Base-by-base conservation (phyloP, 176 grass and related monocot genomes). In the Pontederia paniculata region DNA sequence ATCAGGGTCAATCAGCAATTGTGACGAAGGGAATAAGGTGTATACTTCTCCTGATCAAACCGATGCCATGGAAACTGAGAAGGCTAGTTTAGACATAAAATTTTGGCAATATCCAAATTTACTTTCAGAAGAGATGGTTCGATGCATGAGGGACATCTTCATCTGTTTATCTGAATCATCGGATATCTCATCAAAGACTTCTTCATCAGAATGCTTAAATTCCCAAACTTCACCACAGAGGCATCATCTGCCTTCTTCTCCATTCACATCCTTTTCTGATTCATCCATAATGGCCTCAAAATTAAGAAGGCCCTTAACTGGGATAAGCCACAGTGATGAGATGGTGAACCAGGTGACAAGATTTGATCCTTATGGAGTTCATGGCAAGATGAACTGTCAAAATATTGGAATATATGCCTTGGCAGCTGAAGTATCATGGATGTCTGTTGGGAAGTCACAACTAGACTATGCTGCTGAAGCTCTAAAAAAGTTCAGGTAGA, bases 91-190 rank as follows among this genome's bases (percentile, higher is more conserved):
- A 72, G 80, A 86, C 75, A 74, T 14, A 44, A 88, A 88, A 52
- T 68, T 91, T 21, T 98, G 77, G 83, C 57, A 70, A 17, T 63
- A 67, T 25, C 77, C 86, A 70, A 98, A 91, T 78, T 80, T 84
- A 65, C 86, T 98, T 23, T 98, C 93, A 17, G 80, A 98, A 80
- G 86, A 98, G 69, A 98, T 98, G 93, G 83, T 98, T 52, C 80
- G 83, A 50, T 98, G 93, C 83, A 98, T 91, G 93, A 98, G 83
- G 79, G 91, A 91, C 69, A 98, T 98, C 58, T 98, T 91, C 59
- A 76, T 98, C 4, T 82, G 72, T 69, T 64, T 98, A 23, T 91
- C 93, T 72, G 83, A 98, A 75, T 91, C 93, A 55, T 79, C 80
- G 21, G 89, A 88, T 62, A 66, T 51, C 55, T 68, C 67, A 9